Base-by-base conservation (phyloP, 2,329 filamentous ascomycete species). In the Erysiphe pulchra region DNA sequence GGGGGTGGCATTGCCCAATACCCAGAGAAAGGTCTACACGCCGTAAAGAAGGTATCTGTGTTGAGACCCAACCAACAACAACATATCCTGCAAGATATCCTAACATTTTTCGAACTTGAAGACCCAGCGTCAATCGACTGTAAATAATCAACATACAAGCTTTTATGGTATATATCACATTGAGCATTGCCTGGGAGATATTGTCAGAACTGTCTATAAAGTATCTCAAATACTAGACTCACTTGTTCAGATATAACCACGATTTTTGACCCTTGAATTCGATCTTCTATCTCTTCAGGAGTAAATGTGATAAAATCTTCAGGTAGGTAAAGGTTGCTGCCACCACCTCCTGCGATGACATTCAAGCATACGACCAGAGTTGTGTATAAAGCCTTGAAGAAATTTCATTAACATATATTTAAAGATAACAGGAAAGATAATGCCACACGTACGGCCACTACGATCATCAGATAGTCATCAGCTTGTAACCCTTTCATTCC, bases 201-300 rank as follows among this genome's bases (percentile, higher is more conserved):
- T 46, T 38, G 34, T 18, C 42, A 13, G 24, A 16, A 30, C 2
- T 33, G 13, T 30, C 17, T 38, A 77, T 75, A 28, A 20, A 31
- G 11, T 18, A 2, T 13, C 17, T 32, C 20, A 33, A 11, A 9
- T 24, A 31, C n/a, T n/a, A n/a, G 17, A 46, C 34, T 17, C 55
- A 69, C 66, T 57, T 74, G 63, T 51, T 77, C 73, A 3, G 69
- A 68, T 8, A 73, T 65, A 43, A 75, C 61, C 1, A 76, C 72
- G 62, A 71, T 70, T 62, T 76, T 77, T 36, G 71, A 75, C 4
- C 72, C 73, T 28, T 60, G 58, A 38, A 66, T 61, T 8, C 65
- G 59, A 17, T 63, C 60, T 30, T 59, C 36, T 5, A 66, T 61
- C 10, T 66, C 59, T 14, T 51, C 46, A 13, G 54, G 47, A 7